Evolutionary conservation across 2,329 filamentous ascomycete species (phyloP), one percentile per base, ranked within the genome.

Genomic region (Curvularia lunata): DNA sequence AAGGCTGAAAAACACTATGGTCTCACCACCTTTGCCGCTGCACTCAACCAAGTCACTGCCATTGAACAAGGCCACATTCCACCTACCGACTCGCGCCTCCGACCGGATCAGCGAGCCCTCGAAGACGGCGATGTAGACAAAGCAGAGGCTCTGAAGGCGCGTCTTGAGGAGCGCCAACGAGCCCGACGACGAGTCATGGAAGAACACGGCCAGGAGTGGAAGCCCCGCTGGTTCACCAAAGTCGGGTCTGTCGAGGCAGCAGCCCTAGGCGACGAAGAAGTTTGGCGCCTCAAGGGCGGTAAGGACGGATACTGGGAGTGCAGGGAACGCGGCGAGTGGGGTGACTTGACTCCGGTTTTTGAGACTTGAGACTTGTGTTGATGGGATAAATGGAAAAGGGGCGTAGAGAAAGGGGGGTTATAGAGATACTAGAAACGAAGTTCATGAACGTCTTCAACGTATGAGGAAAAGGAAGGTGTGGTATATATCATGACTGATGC

Each of bases 271-370:
- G 75, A 70, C 8, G 80, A 82, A 59, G 81, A 83, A 65, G 73
- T 81, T n/a, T 83, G 81, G 81, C 68, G 87, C 69, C 77, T 97
- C 62, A 95, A 88, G 80, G 82, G 82, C 2, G 92, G 92, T 19
- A 92, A 89, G 77, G 92, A 96, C 18, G 88, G 91, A 8, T 99
- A 99, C 78, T 99, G 95, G 95, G 93, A 97, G 73, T 89, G 91
- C 78, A 85, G 94, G 59, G 84, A 82, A 2, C 85, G 80, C 63
- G 88, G 88, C 1, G 81, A 81, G 54, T 97, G 91, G 91, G 77
- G 77, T 8, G 82, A 80, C 6, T 80, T 87, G 40, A 76, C 81
- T 56, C 79, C 83, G 53, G 82, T 88, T 47, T 85, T 88, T 71
- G 75, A 82, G 58, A 55, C 55, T 40, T 74, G 49, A 52, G 21